A percentile compares a stretch with the other conserved stretches of the same genome.
Conservation (phyloP, 192 early-diverging fungal species). For the Kappamyces sp. region DNA sequence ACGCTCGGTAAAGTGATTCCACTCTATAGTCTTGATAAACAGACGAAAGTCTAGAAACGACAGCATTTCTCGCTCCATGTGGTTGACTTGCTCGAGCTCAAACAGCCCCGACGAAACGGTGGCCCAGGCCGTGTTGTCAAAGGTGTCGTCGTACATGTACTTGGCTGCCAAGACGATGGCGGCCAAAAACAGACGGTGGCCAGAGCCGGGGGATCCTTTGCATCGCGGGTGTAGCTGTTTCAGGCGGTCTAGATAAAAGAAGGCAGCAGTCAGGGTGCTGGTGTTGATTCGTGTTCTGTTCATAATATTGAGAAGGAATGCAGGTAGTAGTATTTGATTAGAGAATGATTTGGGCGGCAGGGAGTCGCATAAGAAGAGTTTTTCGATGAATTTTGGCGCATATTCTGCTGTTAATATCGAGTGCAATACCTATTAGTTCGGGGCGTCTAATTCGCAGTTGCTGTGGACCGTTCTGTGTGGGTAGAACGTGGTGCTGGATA, state of each 20-base stretch:
- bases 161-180: conserved; percentile 54
- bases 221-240: conserved; percentile 48
- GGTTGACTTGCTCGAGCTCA: conserved; percentile 52
- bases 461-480: background rate
- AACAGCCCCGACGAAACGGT: conserved; percentile 54
- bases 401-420: conserved; percentile 10
- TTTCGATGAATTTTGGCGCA: conserved; percentile 13
- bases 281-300: conserved; percentile 6
- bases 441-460: background rate
- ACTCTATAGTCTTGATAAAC: conserved; percentile 6
- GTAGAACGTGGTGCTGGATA: background rate
- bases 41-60: conserved; percentile 17
- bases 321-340: background rate
- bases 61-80: conserved; percentile 63
- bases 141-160: conserved; percentile 59
- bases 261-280: conserved; percentile 26
- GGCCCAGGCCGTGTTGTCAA: conserved; percentile 58
- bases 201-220: conserved; percentile 45
- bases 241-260: conserved; percentile 49
- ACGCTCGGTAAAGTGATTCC: conserved; percentile 2
- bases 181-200: conserved; percentile 50
- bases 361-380: conserved; percentile 3
- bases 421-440: background rate
- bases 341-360: background rate
- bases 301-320: conserved; percentile 16